Evolutionary conservation across 2,329 filamentous ascomycete species (phyloP).

Genomic region (Harringtonia aguacate): DNA sequence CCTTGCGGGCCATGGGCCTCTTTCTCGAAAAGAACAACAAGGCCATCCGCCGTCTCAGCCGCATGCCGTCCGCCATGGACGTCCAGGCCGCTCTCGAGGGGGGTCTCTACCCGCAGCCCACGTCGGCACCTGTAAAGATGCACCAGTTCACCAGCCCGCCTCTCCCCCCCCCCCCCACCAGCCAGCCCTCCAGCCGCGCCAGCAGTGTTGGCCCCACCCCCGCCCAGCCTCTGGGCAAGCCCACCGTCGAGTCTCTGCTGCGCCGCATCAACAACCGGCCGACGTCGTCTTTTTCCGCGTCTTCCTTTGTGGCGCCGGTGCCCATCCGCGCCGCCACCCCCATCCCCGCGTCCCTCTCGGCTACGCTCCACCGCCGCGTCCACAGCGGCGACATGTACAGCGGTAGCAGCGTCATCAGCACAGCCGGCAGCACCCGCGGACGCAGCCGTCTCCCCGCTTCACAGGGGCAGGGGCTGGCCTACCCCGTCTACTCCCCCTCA

Average conservation of each 20-base stretch:
- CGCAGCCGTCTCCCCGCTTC: neutral
- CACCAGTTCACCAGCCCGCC: constrained; percentile 5
- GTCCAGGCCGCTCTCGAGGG: neutral
- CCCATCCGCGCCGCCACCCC: neutral
- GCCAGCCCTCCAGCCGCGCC: neutral
- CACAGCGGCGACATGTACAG: neutral
- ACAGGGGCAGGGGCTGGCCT: no score
- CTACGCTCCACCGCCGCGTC: neutral
- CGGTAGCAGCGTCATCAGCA: neutral
- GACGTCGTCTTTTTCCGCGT: no score
- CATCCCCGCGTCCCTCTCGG: neutral
- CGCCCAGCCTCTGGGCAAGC: neutral
- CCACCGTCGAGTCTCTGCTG: neutral
- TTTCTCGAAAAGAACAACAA: constrained; percentile 32
- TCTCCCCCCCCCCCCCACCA: neutral
- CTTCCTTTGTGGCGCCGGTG: no score
- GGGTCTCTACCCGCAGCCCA: constrained; percentile 2
- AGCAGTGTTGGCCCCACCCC: neutral
- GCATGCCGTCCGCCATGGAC: constrained; percentile 18
- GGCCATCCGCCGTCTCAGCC: constrained; percentile 30
- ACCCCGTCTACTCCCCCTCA: no score
- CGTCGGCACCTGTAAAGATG: no score
- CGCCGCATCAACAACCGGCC: neutral
- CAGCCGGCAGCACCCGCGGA: neutral
- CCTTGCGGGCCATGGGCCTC: constrained; percentile 31